These are phyloP conservation scores for Chalciporus chontae DNA, from an alignment of 768 basidiomycete species.

Conservation along the genomic window DNA sequence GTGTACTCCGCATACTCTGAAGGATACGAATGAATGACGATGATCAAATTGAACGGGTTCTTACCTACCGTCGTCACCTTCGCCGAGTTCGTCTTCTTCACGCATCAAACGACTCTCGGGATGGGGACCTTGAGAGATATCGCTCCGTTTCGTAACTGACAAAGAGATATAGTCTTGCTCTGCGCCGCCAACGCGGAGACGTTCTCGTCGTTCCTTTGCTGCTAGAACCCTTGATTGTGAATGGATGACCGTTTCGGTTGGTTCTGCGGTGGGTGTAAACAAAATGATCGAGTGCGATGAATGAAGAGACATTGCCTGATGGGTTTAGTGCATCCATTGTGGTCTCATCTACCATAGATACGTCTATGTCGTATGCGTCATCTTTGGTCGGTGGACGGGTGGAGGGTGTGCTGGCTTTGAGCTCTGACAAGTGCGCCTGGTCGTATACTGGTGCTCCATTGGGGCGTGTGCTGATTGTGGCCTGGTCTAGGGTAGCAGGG, in stretches of 20 bases:
- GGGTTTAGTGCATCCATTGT: constrained; percentile 30
- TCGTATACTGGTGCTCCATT: constrained; percentile 64
- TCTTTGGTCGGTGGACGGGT: constrained; percentile 42
- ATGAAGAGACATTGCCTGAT: constrained; percentile 26
- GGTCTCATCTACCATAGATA: constrained; percentile 43
- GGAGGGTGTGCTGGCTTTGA: constrained; percentile 73
- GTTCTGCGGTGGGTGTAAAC: constrained; percentile 24
- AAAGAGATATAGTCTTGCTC: constrained; percentile 77
- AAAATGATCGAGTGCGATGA: neutral
- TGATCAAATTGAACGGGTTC: neutral
- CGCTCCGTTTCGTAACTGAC: constrained; percentile 55
- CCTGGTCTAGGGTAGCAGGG: constrained; percentile 51
- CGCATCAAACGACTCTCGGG: constrained; percentile 78
- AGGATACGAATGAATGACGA: constrained; percentile 7
- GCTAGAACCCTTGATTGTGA: constrained; percentile 67
- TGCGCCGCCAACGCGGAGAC: constrained; percentile 49
- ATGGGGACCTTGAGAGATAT: constrained; percentile 67
- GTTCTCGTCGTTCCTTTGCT: constrained; percentile 75
- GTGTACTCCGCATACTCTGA: constrained; percentile 86
- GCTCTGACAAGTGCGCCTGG: constrained; percentile 66
- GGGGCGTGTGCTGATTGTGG: constrained; percentile 43
- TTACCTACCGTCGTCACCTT: constrained; percentile 78
- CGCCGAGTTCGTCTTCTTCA: constrained; percentile 86
- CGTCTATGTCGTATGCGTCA: constrained; percentile 47
- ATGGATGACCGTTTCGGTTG: constrained; percentile 51